Evolutionary conservation across 1,139 yeast species (phyloP).

Genomic region (Pichia terricola): DNA sequence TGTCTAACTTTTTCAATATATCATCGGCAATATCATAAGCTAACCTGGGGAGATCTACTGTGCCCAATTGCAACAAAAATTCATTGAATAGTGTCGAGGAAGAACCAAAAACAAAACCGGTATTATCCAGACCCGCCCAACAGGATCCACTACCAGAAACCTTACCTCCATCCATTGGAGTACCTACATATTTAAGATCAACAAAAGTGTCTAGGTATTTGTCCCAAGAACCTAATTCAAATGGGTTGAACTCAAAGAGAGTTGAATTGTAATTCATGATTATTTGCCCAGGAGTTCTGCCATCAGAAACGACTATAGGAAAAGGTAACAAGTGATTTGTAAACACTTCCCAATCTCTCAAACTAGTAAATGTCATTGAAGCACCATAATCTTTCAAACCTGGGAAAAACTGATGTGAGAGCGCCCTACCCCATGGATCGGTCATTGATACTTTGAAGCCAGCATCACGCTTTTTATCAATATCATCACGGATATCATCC

Average conservation of each 20-base stretch:
- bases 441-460: conserved; percentile 73
- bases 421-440: conserved; percentile 91
- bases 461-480: conserved; percentile 56
- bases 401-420: conserved; percentile 68
- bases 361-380: conserved; percentile 56
- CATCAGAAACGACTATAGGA: conserved; percentile 73
- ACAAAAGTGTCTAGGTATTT: conserved; percentile 61
- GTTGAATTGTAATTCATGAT: conserved; percentile 60
- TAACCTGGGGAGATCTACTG: conserved; percentile 40
- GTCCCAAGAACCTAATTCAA: conserved; percentile 87
- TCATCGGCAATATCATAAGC: conserved; percentile 36
- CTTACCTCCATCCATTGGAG: conserved; percentile 49
- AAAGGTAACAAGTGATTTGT: conserved; percentile 61
- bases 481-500: conserved; percentile 40
- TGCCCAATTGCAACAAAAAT: conserved; percentile 50
- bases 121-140: conserved; percentile 64
- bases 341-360: conserved; percentile 46
- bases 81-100: conserved; percentile 73
- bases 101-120: conserved; percentile 69
- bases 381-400: conserved; percentile 47
- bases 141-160: conserved; percentile 36
- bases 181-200: conserved; percentile 64
- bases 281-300: conserved; percentile 59
- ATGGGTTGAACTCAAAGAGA: conserved; percentile 74
- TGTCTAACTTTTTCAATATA: conserved; percentile 38